Conservation (phyloP, 805 yeast species). For the Suhomyces prunicola region DNA sequence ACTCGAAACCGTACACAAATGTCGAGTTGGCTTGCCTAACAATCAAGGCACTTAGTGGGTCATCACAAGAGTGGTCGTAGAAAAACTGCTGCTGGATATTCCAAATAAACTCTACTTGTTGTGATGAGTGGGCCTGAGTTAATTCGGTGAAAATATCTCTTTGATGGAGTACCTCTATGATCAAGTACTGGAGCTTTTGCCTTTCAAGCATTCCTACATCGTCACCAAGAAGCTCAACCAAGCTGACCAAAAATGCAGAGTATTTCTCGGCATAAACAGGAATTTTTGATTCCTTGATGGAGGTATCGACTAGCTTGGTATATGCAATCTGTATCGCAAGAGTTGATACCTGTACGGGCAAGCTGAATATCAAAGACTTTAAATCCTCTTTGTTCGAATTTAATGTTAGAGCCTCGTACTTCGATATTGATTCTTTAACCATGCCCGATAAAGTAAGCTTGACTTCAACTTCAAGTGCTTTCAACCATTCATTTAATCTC, state of each 20-base stretch:
- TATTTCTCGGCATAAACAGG: conserved; percentile 4
- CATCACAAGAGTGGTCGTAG: conserved; percentile 19
- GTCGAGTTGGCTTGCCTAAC: conserved; percentile 52
- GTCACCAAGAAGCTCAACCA: conserved; percentile 24
- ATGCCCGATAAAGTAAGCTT: conserved; percentile 44
- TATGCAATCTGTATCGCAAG: conserved; percentile 57
- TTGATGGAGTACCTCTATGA: conserved; percentile 67
- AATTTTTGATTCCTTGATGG: conserved; percentile 10
- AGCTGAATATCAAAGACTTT: conserved; percentile 31
- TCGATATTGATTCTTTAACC: conserved; percentile 27
- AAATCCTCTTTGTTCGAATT: background rate
- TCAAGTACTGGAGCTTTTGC: conserved; percentile 53
- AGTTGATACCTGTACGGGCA: conserved; percentile 56
- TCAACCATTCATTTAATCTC: conserved; percentile 60
- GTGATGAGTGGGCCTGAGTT: conserved; percentile 4
- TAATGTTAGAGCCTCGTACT: conserved; percentile 2
- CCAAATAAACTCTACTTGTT: conserved; percentile 41
- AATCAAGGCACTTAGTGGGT: conserved; percentile 31
- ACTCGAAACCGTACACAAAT: conserved; percentile 75
- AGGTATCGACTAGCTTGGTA: conserved; percentile 43
- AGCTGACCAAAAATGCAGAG: conserved; percentile 12
- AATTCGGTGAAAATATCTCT: conserved; percentile 32
- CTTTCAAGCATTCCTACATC: conserved; percentile 28
- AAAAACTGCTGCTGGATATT: conserved; percentile 50
- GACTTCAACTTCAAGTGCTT: conserved; percentile 52